Percentiles rank a stretch among this genome's conserved stretches.
phyloP scores from a whole-genome alignment of 1,284 basidiomycete genomes.

The Trametes pubescens region DNA sequence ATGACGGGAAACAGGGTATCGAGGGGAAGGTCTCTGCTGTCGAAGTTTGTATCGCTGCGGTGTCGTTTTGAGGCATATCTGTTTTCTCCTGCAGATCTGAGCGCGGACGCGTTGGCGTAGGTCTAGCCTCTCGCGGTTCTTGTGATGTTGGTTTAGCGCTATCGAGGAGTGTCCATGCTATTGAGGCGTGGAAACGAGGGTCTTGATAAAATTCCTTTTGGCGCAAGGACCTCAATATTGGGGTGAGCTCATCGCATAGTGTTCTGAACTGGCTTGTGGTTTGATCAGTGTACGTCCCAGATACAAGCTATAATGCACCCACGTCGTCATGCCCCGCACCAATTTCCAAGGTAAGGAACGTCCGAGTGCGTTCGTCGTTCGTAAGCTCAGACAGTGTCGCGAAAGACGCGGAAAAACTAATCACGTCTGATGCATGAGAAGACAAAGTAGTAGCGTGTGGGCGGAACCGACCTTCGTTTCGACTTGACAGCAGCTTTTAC shows the following conservation, averaged over 20 bases:
- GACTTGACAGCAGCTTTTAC: slow-evolving; percentile 55
- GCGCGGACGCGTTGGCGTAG: not conserved
- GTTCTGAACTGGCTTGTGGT: slow-evolving; percentile 54
- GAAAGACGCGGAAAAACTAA: slow-evolving; percentile 78
- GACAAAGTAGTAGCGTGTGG: not conserved
- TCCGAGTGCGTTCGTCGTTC: slow-evolving; percentile 82
- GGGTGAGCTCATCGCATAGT: slow-evolving; percentile 60
- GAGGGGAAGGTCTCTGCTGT: slow-evolving; percentile 48
- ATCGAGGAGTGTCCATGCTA: slow-evolving; percentile 78
- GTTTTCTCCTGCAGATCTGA: not conserved
- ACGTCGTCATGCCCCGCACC: slow-evolving; percentile 82
- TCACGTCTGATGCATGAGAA: not conserved
- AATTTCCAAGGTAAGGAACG: slow-evolving; percentile 77
- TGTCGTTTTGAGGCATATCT: not conserved
- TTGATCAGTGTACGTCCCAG: not conserved
- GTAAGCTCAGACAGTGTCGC: slow-evolving; percentile 70
- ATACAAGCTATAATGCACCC: slow-evolving; percentile 20
- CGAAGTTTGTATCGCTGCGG: not conserved
- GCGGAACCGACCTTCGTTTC: slow-evolving; percentile 10
- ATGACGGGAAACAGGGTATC: slow-evolving; percentile 59
- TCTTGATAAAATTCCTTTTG: slow-evolving; percentile 77
- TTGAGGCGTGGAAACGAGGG: slow-evolving; percentile 82
- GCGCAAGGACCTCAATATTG: slow-evolving; percentile 61
- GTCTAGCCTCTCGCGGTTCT: not conserved
- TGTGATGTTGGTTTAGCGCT: not conserved